These are phyloP conservation scores for Rossbeevera mucosa DNA, from an alignment of 768 basidiomycete species.

Conservation along the genomic window DNA sequence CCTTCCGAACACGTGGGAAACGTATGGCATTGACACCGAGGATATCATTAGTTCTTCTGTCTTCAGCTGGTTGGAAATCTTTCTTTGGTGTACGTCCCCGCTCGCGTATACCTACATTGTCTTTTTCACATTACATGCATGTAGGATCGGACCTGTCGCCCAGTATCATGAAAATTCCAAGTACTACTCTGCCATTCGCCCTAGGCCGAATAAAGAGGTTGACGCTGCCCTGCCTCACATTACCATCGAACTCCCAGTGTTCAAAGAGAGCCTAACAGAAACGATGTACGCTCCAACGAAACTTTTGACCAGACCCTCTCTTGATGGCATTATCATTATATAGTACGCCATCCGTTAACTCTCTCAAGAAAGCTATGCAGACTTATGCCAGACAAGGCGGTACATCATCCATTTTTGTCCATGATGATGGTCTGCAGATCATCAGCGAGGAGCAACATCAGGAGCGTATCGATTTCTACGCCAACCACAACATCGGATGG, in stretches of 20 bases:
- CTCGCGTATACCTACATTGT: not conserved
- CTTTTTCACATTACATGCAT: not conserved
- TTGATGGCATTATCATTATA: not conserved
- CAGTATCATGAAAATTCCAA: slow-evolving; percentile 82
- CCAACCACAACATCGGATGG: slow-evolving; percentile 54
- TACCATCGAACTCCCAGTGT: slow-evolving; percentile 81
- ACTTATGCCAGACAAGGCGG: slow-evolving; percentile 67
- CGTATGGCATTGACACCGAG: slow-evolving; percentile 5
- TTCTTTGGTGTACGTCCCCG: slow-evolving; percentile 47
- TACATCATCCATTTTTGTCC: slow-evolving; percentile 51
- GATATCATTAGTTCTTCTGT: slow-evolving; percentile 61
- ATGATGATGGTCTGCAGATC: slow-evolving; percentile 58
- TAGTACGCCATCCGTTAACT: slow-evolving; percentile 71
- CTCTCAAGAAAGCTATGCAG: slow-evolving; percentile 58
- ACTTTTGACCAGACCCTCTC: not conserved
- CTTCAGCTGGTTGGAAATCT: slow-evolving; percentile 64
- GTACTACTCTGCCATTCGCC: slow-evolving; percentile 72
- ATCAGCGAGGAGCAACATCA: slow-evolving; percentile 45
- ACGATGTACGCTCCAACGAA: slow-evolving; percentile 58
- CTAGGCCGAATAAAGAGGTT: slow-evolving; percentile 55
- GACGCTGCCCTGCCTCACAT: slow-evolving; percentile 67
- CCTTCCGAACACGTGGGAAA: not conserved
- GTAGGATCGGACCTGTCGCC: slow-evolving; percentile 73
- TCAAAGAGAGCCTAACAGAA: slow-evolving; percentile 76
- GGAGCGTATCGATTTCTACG: slow-evolving; percentile 49